Base-by-base conservation (phyloP, 805 yeast species). In the Lipomyces mesembrius region DNA sequence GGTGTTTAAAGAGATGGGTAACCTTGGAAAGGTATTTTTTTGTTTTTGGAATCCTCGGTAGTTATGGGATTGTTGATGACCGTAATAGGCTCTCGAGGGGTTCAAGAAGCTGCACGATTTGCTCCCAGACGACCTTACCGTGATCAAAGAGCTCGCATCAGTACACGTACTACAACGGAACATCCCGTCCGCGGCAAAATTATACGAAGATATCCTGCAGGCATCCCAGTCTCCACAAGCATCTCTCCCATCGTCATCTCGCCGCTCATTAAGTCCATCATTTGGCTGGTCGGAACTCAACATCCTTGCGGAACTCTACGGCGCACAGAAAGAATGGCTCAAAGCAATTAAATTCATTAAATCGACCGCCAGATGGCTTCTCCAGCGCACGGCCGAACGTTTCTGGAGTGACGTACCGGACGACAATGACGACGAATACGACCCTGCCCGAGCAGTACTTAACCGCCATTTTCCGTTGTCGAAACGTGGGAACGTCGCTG, bases 281-380 rank as follows among this genome's bases (percentile, higher is more conserved):
- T 95, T 94, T 76, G 92, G 87, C 59, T 95, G 97, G 96, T 89
- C 96, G 0, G 93, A 91, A 67, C 81, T 94, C 59, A 94, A 95
- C 73, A 91, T 92, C 66, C 80, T 94, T 55, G 84, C 90, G 8
- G 98, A 95, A 73, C 79, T 94, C 51, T 89, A 90, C 73, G 82
- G 87, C n/a, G 85, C 86, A 62, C 88, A 87, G 64, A 87, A 85
- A 56, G 86, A 89, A 3, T 89, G 87, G 82, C 76, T 76, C 9
- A 80, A 84, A 11, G 95, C 93, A 0, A 83, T 92, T 20, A 84
- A 83, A 64, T 81, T 87, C 0, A 83, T 92, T 39, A 89, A 89
- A 72, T 79, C 83, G 35, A 89, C 90, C 11, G 85, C 97, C 0
- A 81, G 99, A 68, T 92, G 97, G 95, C 84, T 94, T 17, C 92